Evolutionary conservation across 352 stramenopile genomes (phyloP).

Genomic region (Globisporangium paroecandrum): DNA sequence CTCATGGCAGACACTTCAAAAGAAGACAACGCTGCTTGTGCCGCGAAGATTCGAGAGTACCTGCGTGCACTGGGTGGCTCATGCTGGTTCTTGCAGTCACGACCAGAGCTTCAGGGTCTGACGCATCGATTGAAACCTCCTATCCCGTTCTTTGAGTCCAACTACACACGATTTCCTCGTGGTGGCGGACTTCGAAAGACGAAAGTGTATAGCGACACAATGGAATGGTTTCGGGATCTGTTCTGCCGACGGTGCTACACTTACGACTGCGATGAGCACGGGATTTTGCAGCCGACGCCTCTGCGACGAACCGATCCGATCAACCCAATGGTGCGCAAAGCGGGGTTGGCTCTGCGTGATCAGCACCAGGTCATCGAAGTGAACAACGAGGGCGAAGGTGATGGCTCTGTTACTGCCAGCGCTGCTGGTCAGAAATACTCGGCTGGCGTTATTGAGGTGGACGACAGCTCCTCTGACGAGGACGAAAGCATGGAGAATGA

Average conservation of each 20-base stretch:
- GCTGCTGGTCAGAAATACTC: background rate
- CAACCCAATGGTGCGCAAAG: constrained; percentile 44
- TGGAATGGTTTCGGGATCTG: constrained; percentile 80
- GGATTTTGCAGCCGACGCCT: constrained; percentile 63
- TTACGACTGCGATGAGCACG: constrained; percentile 91
- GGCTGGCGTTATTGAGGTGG: constrained; percentile 23
- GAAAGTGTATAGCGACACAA: constrained; percentile 46
- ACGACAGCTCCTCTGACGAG: constrained; percentile 20
- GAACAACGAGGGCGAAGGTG: background rate
- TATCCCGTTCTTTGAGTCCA: constrained; percentile 53
- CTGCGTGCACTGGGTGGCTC: constrained; percentile 10
- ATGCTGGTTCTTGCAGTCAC: constrained; percentile 36
- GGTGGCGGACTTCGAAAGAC: constrained; percentile 35
- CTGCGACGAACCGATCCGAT: constrained; percentile 45
- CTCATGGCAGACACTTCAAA: constrained; percentile 14
- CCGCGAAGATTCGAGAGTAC: constrained; percentile 10
- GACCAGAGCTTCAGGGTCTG: constrained; percentile 19
- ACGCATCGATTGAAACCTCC: constrained; percentile 35
- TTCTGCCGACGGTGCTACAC: constrained; percentile 89
- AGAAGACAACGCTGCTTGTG: background rate
- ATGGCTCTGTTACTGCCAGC: background rate
- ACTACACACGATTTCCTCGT: constrained; percentile 32
- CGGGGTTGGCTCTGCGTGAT: constrained; percentile 24
- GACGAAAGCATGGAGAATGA: constrained; percentile 20
- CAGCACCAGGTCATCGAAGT: constrained; percentile 11